Conservation (phyloP, 202 grass and related monocot genomes). For the Schoenoplectus triqueter region DNA sequence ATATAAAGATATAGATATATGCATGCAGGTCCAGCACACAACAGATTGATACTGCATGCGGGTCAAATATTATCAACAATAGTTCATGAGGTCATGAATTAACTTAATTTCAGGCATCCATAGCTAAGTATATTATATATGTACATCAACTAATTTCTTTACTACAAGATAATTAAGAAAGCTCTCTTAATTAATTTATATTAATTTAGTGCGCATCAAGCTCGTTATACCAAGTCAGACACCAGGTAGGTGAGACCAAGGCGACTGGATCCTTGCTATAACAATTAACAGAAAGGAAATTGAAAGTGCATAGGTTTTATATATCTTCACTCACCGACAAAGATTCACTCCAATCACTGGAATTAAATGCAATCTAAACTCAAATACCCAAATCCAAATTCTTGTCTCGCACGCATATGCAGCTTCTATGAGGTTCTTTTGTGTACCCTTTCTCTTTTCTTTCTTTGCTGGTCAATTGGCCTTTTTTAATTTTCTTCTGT, state of each 20-base stretch:
- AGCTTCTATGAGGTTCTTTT: too few species aligned
- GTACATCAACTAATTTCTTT: too few species aligned
- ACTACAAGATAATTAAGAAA: too few species aligned
- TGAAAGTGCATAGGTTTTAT: background rate
- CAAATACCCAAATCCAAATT: background rate
- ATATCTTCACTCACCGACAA: slow-evolving; percentile 16
- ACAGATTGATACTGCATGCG: too few species aligned
- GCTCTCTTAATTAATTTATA: too few species aligned
- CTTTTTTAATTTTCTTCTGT: background rate
- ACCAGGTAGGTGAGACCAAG: slow-evolving; percentile 9
- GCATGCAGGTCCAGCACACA: too few species aligned
- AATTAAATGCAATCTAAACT: slow-evolving; percentile 14
- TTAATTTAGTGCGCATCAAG: background rate
- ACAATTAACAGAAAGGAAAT: background rate
- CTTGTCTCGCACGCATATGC: background rate
- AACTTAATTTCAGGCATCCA: too few species aligned
- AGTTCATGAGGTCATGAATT: too few species aligned
- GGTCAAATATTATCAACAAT: too few species aligned
- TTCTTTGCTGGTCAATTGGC: background rate
- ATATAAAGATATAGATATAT: too few species aligned
- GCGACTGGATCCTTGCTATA: background rate
- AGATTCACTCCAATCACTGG: slow-evolving; percentile 9
- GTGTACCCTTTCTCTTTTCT: background rate
- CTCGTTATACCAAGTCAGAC: background rate
- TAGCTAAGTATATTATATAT: too few species aligned